Conservation (phyloP, 1,284 basidiomycete species). For the Rhodotorula sp. region DNA sequence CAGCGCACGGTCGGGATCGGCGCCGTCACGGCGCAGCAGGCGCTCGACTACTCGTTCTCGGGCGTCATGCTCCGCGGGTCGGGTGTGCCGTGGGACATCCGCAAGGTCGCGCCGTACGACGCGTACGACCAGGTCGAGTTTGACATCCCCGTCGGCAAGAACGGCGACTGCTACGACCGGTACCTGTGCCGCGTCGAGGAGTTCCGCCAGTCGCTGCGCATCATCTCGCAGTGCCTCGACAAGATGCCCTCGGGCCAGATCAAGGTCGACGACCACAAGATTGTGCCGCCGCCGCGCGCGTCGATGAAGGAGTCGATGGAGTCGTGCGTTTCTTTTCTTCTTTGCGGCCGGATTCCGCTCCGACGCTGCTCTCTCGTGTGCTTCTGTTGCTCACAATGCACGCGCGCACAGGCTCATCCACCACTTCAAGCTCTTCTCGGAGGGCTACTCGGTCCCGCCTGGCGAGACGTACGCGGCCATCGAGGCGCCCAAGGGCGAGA, state of each 20-base stretch:
- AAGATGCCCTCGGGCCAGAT: constrained; percentile 93
- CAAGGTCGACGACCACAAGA: constrained; percentile 97
- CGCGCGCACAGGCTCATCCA: constrained; percentile 70
- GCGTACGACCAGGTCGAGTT: constrained; percentile 99
- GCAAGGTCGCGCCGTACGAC: constrained; percentile 91
- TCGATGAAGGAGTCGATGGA: constrained; percentile 99
- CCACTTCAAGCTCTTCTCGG: constrained; percentile 95
- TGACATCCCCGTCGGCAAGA: constrained; percentile 91
- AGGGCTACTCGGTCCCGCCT: constrained; percentile 96
- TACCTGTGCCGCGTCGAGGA: constrained; percentile 98
- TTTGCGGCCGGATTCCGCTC: too few species aligned
- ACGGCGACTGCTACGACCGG: constrained; percentile 93
- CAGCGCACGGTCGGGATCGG: constrained; percentile 89
- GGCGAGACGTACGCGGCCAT: constrained; percentile 97
- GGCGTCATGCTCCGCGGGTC: constrained; percentile 97
- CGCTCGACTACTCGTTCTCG: constrained; percentile 89
- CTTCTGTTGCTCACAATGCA: not conserved
- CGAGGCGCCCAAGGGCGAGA: constrained; percentile 98
- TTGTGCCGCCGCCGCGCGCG: constrained; percentile 93
- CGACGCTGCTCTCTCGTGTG: not conserved
- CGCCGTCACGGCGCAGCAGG: constrained; percentile 86
- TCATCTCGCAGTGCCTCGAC: constrained; percentile 89
- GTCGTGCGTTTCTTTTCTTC: not conserved
- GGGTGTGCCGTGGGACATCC: constrained; percentile 92
- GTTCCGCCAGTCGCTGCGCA: constrained; percentile 90